phyloP scores from a whole-genome alignment of 495 filamentous ascomycete species.

The Aspergillus asperescens region DNA sequence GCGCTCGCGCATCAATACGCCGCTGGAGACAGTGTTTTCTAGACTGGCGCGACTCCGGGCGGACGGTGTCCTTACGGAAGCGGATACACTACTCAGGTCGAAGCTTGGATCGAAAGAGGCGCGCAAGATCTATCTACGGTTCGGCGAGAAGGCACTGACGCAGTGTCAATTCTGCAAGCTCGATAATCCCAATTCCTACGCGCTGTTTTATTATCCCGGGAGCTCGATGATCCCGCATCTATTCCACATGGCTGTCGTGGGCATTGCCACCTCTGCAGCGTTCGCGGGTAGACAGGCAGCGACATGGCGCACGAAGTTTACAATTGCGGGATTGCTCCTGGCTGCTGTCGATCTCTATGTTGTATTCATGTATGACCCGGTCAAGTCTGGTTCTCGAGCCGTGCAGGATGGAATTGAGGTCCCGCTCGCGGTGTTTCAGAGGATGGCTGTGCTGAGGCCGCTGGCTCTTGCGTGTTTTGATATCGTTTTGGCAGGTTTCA shows the following conservation, averaged over 20 bases:
- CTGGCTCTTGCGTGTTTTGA: slow-evolving; percentile 59
- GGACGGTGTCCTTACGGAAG: slow-evolving; percentile 45
- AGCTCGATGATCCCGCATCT: slow-evolving; percentile 70
- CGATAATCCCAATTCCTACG: slow-evolving; percentile 64
- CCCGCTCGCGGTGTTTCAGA: slow-evolving; percentile 58
- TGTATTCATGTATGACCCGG: slow-evolving; percentile 56
- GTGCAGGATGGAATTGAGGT: slow-evolving; percentile 34
- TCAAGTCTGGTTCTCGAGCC: slow-evolving; percentile 38
- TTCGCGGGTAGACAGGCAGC: slow-evolving; percentile 52
- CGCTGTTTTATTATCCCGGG: slow-evolving; percentile 73
- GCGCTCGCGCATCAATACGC: slow-evolving; percentile 75
- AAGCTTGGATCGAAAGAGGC: slow-evolving; percentile 66
- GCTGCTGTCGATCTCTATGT: slow-evolving; percentile 60
- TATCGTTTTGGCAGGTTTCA: slow-evolving; percentile 48
- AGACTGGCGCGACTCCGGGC: slow-evolving; percentile 64
- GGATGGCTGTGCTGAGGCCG: slow-evolving; percentile 53
- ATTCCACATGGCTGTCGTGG: slow-evolving; percentile 63
- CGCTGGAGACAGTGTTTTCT: slow-evolving; percentile 76
- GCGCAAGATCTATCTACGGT: slow-evolving; percentile 75
- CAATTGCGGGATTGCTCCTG: slow-evolving; percentile 55
- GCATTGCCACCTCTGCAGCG: slow-evolving; percentile 53
- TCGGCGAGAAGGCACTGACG: slow-evolving; percentile 65
- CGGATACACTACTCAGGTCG: slow-evolving; percentile 58
- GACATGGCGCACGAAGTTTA: slow-evolving; percentile 65
- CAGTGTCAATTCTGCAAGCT: slow-evolving; percentile 78